Evolutionary conservation across 225 moss, liverwort and hornwort species (phyloP), one percentile per base, ranked within the genome.

Genomic region (Marchantia paleacea): DNA sequence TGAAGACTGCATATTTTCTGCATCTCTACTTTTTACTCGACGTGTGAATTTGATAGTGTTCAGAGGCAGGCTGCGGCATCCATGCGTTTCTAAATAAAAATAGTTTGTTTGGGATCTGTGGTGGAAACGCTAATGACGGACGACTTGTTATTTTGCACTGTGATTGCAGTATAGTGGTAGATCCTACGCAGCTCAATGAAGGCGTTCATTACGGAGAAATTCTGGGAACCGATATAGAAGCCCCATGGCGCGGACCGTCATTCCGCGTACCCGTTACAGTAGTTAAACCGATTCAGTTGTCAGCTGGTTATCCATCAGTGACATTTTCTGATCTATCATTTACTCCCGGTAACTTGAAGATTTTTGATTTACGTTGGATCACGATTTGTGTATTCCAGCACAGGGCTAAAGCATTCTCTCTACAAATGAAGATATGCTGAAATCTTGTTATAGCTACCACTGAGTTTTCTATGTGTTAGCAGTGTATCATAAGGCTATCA

Each of bases 171-270:
- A 86, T 97, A 50, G 89, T 97, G 81, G 93, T 97, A 72, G 95
- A 97, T 84, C 97, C 97, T 78, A 93, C 89, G 69, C 69, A 83
- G 79, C 91, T 97, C 77, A 80, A 88, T 50, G 93, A 91, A 73
- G 95, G 95, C 15, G 85, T 95, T 80, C 89, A 97, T 77, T 95
- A 95, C 81, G 90, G 92, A 49, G 97, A 97, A 83, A 92, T 97
- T 78, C 85, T 90, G 63, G 97, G 93, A 69, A 90, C 88, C 66
- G 93, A 95, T 73, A 62, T 87, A 62, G 90, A 90, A 79, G 90
- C 97, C 57, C 90, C 92, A 75, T 95, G 95, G 97, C 90, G 95
- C 80, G 97, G 97, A 51, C 97, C 97, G 31, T 88, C 90, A 75
- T 95, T 97, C 83, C 91, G 97, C 80, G 87, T 97, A 52, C 89